Evolutionary conservation across 306 rosid species (phyloP), one percentile per base, ranked within the genome.

Genomic region (Cucurbita moschata): DNA sequence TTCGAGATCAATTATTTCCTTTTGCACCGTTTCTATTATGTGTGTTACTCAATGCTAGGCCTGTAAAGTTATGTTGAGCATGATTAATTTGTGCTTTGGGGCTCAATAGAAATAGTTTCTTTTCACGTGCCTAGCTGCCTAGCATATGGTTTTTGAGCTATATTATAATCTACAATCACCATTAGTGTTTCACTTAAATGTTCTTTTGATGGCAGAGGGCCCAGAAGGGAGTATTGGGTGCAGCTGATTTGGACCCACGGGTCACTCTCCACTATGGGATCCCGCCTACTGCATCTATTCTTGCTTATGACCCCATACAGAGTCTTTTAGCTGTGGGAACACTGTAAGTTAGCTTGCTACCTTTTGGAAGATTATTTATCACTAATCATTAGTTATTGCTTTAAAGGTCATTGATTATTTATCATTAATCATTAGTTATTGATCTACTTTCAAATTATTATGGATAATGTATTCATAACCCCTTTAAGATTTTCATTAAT

Each of bases 291-390:
- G 88, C 96, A 12, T 90, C 96, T 26, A 87, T 92, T 70, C 92
- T 92, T n/a, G 91, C 96, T 23, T 79, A 87, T 59, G 98, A 92
- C 68, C 85, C 74, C 40, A 77, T 83, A 9, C 98, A 92, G 61
- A 78, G 88, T 78, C 86, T 92, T 52, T 74, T 92, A 53, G 96
- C 98, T 26, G 81, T 92, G 0, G 98, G 90, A 83, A 90, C 92
- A 30, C 74, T 81, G 98, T 92, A 79, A 87, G 96, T 87, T 56
- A 51, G 50, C 46, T 38, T 62, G 70, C 40, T 35, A 43, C 9
- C 73, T 30, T 49, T 7, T 69, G 11, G 14, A 13, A 23, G 73
- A 47, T 26, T 67, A 67, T 68, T 47, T 26, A 4, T 69, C 56
- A 26, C 6, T 46, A 12, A 47, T 26, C 14, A 0, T 47, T 49